Conservation (phyloP, 176 grass and related monocot species). For the Carex pumila region DNA sequence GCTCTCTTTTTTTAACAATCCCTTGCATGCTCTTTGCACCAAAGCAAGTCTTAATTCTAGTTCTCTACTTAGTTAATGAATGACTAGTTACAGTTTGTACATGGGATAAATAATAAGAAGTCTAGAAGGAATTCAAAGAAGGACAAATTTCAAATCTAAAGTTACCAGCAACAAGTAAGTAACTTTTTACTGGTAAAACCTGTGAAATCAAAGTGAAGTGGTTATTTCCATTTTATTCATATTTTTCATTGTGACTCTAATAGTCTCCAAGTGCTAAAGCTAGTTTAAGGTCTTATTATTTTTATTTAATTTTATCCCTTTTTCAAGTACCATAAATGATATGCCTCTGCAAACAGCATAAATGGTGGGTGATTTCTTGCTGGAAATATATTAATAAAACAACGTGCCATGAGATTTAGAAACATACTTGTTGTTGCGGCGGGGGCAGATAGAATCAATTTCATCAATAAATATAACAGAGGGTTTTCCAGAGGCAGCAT, state of each 20-base stretch:
- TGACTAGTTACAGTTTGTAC: neutral
- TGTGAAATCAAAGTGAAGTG: neutral
- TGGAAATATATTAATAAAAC: neutral
- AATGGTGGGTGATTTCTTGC: neutral
- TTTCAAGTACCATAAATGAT: neutral
- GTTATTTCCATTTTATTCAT: neutral
- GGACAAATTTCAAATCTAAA: neutral
- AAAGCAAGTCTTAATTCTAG: neutral
- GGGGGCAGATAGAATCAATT: slow-evolving; percentile 88
- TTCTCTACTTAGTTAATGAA: neutral
- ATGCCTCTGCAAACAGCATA: neutral
- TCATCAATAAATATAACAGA: slow-evolving; percentile 85
- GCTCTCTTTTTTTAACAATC: neutral
- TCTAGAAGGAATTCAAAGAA: neutral
- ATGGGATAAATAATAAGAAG: neutral
- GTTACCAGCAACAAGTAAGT: neutral
- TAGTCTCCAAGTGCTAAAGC: neutral
- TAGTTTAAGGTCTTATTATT: neutral
- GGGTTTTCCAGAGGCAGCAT: slow-evolving; percentile 58
- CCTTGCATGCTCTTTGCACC: neutral
- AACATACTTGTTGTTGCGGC: slow-evolving; percentile 42
- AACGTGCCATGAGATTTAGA: neutral
- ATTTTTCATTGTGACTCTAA: neutral
- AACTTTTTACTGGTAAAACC: neutral
- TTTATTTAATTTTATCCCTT: neutral